These are phyloP conservation scores for Fusarium chaquense DNA, from an alignment of 2,329 filamentous ascomycete species.

Conservation along the genomic window DNA sequence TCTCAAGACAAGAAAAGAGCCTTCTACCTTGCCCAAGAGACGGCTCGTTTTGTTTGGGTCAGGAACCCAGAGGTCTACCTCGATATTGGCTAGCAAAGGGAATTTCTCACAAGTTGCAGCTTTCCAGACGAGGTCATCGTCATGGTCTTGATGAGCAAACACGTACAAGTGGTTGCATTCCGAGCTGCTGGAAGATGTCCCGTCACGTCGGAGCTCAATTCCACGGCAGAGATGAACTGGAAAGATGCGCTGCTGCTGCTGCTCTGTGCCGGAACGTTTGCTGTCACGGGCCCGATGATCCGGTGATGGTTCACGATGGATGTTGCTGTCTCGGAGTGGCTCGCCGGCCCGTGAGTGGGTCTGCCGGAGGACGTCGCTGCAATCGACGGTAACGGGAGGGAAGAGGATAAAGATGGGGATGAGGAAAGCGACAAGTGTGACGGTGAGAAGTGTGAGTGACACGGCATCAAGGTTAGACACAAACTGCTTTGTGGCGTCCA, in stretches of 20 bases:
- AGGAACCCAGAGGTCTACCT: slow-evolving; percentile 75
- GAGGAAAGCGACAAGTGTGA: slow-evolving; percentile 63
- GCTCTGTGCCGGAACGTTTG: slow-evolving; percentile 59
- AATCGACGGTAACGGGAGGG: slow-evolving; percentile 65
- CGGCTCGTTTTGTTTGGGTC: slow-evolving; percentile 68
- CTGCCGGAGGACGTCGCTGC: slow-evolving; percentile 65
- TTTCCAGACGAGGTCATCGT: slow-evolving; percentile 68
- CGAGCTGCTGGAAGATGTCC: slow-evolving; percentile 76
- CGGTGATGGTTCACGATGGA: slow-evolving; percentile 47
- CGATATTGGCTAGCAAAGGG: slow-evolving; percentile 77
- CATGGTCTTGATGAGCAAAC: slow-evolving; percentile 75
- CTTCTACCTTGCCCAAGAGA: slow-evolving; percentile 64
- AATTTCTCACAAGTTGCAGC: slow-evolving; percentile 78
- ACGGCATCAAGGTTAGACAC: slow-evolving; percentile 47
- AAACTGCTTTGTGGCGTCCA: slow-evolving; percentile 35
- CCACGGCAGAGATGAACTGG: slow-evolving; percentile 86
- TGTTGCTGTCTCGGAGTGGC: slow-evolving; percentile 53
- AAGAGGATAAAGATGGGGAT: slow-evolving; percentile 67
- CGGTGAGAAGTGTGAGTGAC: slow-evolving; percentile 56
- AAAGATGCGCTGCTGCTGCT: slow-evolving; percentile 82
- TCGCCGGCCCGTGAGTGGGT: slow-evolving; percentile 65
- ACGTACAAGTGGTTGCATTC: slow-evolving; percentile 86
- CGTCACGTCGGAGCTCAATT: slow-evolving; percentile 75
- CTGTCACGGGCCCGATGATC: slow-evolving; percentile 39
- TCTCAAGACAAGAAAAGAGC: slow-evolving; percentile 71